Percentiles rank a stretch among this genome's conserved stretches.
phyloP scores from a whole-genome alignment of 129 eudicot species.

The Flaveria linearis region DNA sequence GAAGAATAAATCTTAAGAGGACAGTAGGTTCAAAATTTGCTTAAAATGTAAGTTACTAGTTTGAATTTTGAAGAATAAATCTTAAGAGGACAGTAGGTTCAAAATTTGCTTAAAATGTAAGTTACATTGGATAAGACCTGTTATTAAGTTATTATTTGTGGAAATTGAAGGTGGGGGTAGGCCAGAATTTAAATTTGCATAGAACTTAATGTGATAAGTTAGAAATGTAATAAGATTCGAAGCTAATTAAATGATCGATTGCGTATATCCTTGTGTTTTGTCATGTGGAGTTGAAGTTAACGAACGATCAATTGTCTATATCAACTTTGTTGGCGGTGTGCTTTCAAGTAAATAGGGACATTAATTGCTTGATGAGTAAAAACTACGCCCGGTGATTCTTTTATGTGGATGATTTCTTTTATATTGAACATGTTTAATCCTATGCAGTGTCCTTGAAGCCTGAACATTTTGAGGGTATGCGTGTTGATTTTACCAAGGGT shows the following conservation, averaged over 20 bases:
- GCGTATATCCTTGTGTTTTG: background rate
- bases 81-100: no score
- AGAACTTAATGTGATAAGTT: background rate
- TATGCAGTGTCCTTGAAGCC: slow-evolving; percentile 82
- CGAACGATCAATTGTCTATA: background rate
- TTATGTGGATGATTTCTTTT: background rate
- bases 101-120: no score
- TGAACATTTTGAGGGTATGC: slow-evolving; percentile 88
- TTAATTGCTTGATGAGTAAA: background rate
- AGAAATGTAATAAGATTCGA: background rate
- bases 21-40: background rate
- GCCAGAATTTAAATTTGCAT: background rate
- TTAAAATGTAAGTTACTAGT: no score
- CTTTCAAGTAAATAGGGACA: background rate
- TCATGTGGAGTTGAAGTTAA: slow-evolving; percentile 4
- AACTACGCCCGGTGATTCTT: background rate
- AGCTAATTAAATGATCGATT: background rate
- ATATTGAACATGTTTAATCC: background rate
- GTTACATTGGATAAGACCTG: background rate
- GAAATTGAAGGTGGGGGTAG: background rate
- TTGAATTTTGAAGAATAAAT: no score
- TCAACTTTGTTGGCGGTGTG: background rate
- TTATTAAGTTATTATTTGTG: slow-evolving; percentile 5
- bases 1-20: background rate
- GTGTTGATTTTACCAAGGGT: slow-evolving; percentile 84